phyloP scores from a whole-genome alignment of 225 moss, liverwort and hornwort genomes.

The Bryum argenteum region DNA sequence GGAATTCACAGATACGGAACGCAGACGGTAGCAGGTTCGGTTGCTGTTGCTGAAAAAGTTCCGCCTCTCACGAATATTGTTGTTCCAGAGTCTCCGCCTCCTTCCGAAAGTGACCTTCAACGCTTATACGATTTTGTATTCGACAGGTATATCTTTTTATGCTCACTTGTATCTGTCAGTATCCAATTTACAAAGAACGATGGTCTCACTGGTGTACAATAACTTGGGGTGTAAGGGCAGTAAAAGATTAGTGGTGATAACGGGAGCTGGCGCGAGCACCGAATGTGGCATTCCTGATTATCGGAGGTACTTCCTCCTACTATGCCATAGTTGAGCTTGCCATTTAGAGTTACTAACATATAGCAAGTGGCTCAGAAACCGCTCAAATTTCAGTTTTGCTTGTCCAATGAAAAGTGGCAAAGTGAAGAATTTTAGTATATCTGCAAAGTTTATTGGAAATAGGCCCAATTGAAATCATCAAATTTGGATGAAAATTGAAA shows the following conservation, averaged over 20 bases:
- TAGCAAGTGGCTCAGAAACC: too few species aligned
- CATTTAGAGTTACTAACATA: not conserved
- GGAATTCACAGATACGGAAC: conserved; percentile 32
- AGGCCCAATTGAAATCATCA: too few species aligned
- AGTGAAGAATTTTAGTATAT: too few species aligned
- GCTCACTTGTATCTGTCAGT: not conserved
- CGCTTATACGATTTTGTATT: conserved; percentile 57
- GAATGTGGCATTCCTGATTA: conserved; percentile 98
- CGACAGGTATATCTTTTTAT: conserved; percentile 41
- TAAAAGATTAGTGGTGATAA: conserved; percentile 80
- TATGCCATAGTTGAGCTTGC: conserved; percentile 11
- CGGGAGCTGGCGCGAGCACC: conserved; percentile 92
- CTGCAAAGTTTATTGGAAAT: too few species aligned
- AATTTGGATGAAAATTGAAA: too few species aligned
- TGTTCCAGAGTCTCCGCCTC: conserved; percentile 54
- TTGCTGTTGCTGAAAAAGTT: conserved; percentile 41
- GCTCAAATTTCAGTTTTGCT: too few species aligned
- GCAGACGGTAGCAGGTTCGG: conserved; percentile 47
- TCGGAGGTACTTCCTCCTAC: conserved; percentile 60
- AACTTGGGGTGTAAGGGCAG: conserved; percentile 58
- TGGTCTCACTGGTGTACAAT: conserved; percentile 24
- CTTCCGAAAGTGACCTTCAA: conserved; percentile 48
- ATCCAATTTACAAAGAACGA: conserved; percentile 4
- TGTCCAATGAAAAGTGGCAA: too few species aligned
- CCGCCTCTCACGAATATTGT: conserved; percentile 14